phyloP scores from a whole-genome alignment of 805 yeast species.

The Metschnikowia amazonensis region DNA sequence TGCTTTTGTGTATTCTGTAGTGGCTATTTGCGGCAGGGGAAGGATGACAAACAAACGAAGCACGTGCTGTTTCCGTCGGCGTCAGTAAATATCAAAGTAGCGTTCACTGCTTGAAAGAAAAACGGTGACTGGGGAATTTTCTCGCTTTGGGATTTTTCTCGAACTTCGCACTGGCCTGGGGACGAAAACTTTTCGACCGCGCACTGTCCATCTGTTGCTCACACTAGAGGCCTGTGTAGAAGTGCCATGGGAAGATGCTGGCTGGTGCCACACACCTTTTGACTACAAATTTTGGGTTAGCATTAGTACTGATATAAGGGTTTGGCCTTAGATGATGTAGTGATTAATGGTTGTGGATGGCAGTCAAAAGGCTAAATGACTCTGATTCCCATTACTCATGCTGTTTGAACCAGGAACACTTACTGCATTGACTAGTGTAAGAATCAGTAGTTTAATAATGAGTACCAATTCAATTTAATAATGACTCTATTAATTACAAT shows the following conservation, averaged over 20 bases:
- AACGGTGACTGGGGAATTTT: slow-evolving; percentile 4
- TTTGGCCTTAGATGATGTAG: too few relatives aligned
- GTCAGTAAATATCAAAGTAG: neutral
- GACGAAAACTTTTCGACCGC: slow-evolving; percentile 6
- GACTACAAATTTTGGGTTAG: too few relatives aligned
- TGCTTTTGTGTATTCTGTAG: slow-evolving; percentile 2
- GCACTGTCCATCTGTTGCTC: slow-evolving; percentile 3
- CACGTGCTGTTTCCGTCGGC: slow-evolving; percentile 1
- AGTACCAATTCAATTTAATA: too few relatives aligned
- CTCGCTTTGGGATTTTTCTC: slow-evolving; percentile 2
- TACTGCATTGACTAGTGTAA: too few relatives aligned
- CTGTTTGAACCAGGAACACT: too few relatives aligned
- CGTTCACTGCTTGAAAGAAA: slow-evolving; percentile 4
- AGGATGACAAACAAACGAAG: neutral
- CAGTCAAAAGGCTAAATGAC: too few relatives aligned
- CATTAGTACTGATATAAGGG: too few relatives aligned
- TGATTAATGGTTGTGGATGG: too few relatives aligned
- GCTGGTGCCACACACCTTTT: too few relatives aligned
- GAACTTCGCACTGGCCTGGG: slow-evolving; percentile 4
- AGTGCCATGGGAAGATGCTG: neutral
- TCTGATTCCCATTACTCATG: too few relatives aligned
- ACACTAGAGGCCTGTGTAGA: neutral
- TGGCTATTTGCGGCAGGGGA: neutral
- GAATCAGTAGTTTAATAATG: too few relatives aligned
- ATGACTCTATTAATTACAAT: too few relatives aligned